Conservation (phyloP, 1,284 basidiomycete species). For the Marasmius tenuissimus region DNA sequence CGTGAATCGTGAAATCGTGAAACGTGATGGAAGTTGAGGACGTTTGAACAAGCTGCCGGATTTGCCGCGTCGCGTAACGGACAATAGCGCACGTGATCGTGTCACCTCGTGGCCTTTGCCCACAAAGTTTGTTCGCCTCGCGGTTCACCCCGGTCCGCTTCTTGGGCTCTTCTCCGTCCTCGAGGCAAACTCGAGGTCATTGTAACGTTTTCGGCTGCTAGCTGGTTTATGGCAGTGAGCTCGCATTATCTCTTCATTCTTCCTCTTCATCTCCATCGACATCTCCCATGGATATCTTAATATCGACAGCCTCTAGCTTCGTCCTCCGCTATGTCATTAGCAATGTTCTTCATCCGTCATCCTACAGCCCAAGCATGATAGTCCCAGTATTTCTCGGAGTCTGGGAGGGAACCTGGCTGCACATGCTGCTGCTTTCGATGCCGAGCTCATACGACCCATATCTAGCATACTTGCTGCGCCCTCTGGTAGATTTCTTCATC, state of each 20-base stretch:
- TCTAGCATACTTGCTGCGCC: conserved; percentile 39
- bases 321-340: conserved; percentile 30
- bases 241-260: conserved; percentile 5
- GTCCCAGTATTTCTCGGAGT: conserved; percentile 34
- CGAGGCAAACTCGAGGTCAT: not conserved
- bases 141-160: too few relatives aligned
- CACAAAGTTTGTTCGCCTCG: too few relatives aligned
- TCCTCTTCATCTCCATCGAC: not conserved
- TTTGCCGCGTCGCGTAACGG: not conserved
- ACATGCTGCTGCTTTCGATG: conserved; percentile 30
- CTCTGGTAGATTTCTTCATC: conserved; percentile 36
- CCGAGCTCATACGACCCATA: conserved; percentile 32
- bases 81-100: not conserved
- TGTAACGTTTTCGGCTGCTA: not conserved
- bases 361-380: conserved; percentile 17
- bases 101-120: not conserved
- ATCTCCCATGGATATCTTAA: conserved; percentile 35
- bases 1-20: not conserved
- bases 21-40: not conserved
- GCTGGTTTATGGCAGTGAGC: not conserved
- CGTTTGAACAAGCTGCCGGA: not conserved
- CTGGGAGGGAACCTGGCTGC: conserved; percentile 40
- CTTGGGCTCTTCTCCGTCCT: not conserved
- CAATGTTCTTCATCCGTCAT: conserved; percentile 1
- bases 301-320: conserved; percentile 40